phyloP scores from a whole-genome alignment of 768 basidiomycete genomes.

The Mycena alexandri region DNA sequence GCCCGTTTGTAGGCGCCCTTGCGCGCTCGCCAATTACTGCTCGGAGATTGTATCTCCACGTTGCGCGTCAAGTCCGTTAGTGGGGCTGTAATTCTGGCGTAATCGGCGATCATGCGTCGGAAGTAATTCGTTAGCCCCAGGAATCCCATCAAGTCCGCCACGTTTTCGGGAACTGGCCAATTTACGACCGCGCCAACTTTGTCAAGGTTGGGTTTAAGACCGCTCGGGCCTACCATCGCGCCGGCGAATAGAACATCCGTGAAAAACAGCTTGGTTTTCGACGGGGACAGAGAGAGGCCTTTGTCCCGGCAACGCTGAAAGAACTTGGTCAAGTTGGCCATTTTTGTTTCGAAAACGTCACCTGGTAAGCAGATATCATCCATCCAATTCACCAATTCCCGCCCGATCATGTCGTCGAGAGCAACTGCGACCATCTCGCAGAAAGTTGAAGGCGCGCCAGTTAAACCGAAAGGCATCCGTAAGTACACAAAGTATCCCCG shows the following conservation, averaged over 20 bases:
- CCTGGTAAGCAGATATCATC: too few species aligned
- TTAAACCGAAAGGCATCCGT: conserved; percentile 56
- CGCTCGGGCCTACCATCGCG: conserved; percentile 45
- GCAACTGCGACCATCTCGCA: conserved; percentile 43
- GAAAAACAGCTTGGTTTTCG: conserved; percentile 53
- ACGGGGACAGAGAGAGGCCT: conserved; percentile 51
- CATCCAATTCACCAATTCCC: too few species aligned
- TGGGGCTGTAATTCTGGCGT: too few species aligned
- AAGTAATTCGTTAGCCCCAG: too few species aligned
- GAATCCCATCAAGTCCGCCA: conserved; percentile 48
- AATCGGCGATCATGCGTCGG: too few species aligned
- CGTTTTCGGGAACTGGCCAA: conserved; percentile 46
- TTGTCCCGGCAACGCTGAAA: conserved; percentile 41
- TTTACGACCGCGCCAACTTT: conserved; percentile 55
- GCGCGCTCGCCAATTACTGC: too few species aligned
- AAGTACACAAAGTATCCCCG: conserved; percentile 51
- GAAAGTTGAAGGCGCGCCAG: conserved; percentile 53
- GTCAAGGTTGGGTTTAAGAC: conserved; percentile 49
- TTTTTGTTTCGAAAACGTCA: too few species aligned
- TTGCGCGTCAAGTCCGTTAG: too few species aligned
- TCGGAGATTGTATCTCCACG: too few species aligned
- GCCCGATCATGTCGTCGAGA: conserved; percentile 44
- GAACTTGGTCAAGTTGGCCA: too few species aligned
- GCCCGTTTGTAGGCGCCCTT: too few species aligned
- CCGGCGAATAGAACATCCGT: conserved; percentile 52